Percentiles rank a stretch among this genome's conserved stretches.
Evolutionary conservation across 2,329 filamentous ascomycete species (phyloP).

Genomic region (Hirsutella minnesotensis): DNA sequence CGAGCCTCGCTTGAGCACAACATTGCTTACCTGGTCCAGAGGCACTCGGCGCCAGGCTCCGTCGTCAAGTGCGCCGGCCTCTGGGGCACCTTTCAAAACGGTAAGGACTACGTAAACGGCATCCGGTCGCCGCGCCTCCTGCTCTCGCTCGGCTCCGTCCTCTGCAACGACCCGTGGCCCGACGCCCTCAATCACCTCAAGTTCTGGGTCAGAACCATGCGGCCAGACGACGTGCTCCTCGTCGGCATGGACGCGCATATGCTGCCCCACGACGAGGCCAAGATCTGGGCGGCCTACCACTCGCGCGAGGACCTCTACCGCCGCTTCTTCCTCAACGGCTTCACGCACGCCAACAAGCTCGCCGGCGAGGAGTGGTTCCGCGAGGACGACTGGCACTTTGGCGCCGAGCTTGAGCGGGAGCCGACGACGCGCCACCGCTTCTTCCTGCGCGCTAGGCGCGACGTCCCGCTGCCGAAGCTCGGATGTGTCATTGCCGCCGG

Average conservation of each 20-base stretch:
- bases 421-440: constrained; percentile 28
- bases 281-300: constrained; percentile 29
- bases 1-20: constrained; percentile 21
- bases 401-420: constrained; percentile 21
- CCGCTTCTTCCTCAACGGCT: constrained; percentile 26
- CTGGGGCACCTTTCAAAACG: constrained; percentile 27
- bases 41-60: constrained; percentile 13
- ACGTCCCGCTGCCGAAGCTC: constrained; percentile 15
- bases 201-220: constrained; percentile 23
- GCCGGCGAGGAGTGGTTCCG: constrained; percentile 21
- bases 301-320: constrained; percentile 21
- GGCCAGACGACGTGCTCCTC: constrained; percentile 21
- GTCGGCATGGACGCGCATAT: constrained; percentile 30
- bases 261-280: constrained; percentile 17
- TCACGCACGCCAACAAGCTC: constrained; percentile 23
- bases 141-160: constrained; percentile 27
- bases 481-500: constrained; percentile 16
- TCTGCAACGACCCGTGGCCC: constrained; percentile 28
- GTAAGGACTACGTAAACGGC: constrained; percentile 17
- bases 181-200: constrained; percentile 22
- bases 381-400: constrained; percentile 25
- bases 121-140: constrained; percentile 23
- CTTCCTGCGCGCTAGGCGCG: constrained; percentile 23
- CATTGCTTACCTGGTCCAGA: constrained; percentile 16
- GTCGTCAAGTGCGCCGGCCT: constrained; percentile 23